These are phyloP conservation scores for Aspergillus persii DNA, from an alignment of 2,329 filamentous ascomycete species.

Conservation along the genomic window DNA sequence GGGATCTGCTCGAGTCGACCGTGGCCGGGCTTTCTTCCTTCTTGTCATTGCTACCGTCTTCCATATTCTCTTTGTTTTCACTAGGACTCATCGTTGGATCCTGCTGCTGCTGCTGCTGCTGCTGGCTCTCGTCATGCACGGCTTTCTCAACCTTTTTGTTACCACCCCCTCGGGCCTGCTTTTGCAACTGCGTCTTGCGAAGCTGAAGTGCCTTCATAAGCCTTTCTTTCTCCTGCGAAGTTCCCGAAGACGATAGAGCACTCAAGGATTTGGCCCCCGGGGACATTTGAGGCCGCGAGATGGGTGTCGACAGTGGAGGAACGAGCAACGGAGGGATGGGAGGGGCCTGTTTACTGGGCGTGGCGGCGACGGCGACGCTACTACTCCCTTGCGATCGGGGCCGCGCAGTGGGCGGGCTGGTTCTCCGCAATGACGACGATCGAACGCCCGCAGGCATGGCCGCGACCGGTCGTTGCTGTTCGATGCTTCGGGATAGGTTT, in stretches of 20 bases:
- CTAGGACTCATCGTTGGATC: constrained; percentile 7
- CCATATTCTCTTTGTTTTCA: constrained; percentile 26
- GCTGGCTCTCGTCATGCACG: background rate
- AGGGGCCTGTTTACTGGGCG: constrained; percentile 30
- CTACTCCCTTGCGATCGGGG: constrained; percentile 45
- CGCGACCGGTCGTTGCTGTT: constrained; percentile 69
- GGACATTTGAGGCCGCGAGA: constrained; percentile 35
- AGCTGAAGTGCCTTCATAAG: constrained; percentile 93
- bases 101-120: background rate
- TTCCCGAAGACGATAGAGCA: constrained; percentile 50
- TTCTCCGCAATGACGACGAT: constrained; percentile 50
- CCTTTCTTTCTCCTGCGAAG: constrained; percentile 85
- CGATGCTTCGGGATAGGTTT: constrained; percentile 41
- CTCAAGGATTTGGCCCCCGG: constrained; percentile 44
- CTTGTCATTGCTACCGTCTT: constrained; percentile 3
- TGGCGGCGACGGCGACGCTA: constrained; percentile 28
- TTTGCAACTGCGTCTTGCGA: constrained; percentile 72
- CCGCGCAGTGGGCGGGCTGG: constrained; percentile 46
- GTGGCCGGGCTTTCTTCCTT: constrained; percentile 9
- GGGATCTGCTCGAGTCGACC: background rate
- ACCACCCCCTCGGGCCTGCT: constrained; percentile 31
- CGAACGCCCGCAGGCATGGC: constrained; percentile 80
- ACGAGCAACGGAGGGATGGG: constrained; percentile 41
- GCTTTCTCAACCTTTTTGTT: constrained; percentile 20
- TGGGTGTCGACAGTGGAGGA: constrained; percentile 35